phyloP scores from a whole-genome alignment of 345 rosid genomes.

The Pistacia atlantica region DNA sequence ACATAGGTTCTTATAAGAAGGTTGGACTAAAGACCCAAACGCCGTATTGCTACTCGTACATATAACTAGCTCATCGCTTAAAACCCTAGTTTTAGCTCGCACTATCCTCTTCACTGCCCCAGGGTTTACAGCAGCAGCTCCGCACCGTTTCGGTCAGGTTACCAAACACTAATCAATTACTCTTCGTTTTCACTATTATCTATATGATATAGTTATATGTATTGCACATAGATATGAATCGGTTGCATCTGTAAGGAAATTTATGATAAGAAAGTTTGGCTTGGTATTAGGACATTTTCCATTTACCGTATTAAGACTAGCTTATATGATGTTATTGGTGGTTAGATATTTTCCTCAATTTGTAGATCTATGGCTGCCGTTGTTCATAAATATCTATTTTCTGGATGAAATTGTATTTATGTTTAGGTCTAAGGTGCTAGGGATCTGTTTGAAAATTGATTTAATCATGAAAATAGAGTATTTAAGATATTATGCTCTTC shows the following conservation, averaged over 20 bases:
- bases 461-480: too few species aligned
- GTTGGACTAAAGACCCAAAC: background rate
- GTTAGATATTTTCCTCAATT: background rate
- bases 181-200: background rate
- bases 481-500: too few species aligned
- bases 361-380: background rate
- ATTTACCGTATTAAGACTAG: background rate
- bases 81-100: conserved; percentile 10
- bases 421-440: too few species aligned
- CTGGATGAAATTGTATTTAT: background rate
- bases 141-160: conserved; percentile 24
- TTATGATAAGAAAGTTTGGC: background rate
- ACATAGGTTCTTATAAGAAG: background rate
- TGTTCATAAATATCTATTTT: background rate
- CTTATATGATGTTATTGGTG: background rate
- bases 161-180: background rate
- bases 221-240: background rate
- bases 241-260: background rate
- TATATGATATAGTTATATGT: background rate
- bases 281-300: background rate
- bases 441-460: background rate
- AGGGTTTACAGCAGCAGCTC: conserved; percentile 27
- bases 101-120: background rate
- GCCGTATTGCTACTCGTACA: background rate
- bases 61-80: background rate